A percentile compares a stretch with the other conserved stretches of the same genome.
Evolutionary conservation across 2,329 filamentous ascomycete species (phyloP).

Genomic region (Sarocladiaceae sp.): DNA sequence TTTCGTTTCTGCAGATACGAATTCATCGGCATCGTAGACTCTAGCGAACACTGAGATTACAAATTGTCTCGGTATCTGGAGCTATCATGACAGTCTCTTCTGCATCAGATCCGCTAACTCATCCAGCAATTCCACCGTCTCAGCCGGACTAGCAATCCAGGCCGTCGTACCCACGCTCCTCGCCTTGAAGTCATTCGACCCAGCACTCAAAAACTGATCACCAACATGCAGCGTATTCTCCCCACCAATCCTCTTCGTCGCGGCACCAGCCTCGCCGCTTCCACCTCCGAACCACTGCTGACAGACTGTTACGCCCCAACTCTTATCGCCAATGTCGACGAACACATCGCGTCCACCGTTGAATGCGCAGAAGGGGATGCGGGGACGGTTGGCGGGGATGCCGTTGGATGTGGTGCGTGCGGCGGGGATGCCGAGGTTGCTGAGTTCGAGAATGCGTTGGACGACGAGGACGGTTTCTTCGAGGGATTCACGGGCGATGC

Average conservation of each 20-base stretch:
- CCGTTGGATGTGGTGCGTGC: slow-evolving; percentile 21
- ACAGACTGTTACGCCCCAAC: slow-evolving; percentile 88
- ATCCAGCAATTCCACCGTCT: slow-evolving; percentile 86
- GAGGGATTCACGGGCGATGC: slow-evolving; percentile 80
- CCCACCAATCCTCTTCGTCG: slow-evolving; percentile 50
- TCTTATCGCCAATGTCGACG: slow-evolving; percentile 97
- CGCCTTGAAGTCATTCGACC: slow-evolving; percentile 96
- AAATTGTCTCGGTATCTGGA: too few relatives aligned
- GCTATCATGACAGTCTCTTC: slow-evolving; percentile 14
- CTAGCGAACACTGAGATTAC: too few relatives aligned
- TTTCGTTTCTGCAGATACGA: too few relatives aligned
- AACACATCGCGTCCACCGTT: slow-evolving; percentile 98
- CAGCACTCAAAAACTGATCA: slow-evolving; percentile 93
- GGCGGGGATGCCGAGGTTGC: slow-evolving; percentile 33
- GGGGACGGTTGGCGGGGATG: slow-evolving; percentile 20
- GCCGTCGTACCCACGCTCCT: slow-evolving; percentile 88
- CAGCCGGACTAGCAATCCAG: slow-evolving; percentile 90
- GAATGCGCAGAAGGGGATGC: slow-evolving; percentile 91
- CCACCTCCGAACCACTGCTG: slow-evolving; percentile 74
- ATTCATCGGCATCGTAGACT: too few relatives aligned
- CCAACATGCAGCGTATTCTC: slow-evolving; percentile 88
- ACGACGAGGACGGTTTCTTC: slow-evolving; percentile 95
- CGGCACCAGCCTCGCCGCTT: slow-evolving; percentile 27
- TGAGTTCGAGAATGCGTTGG: slow-evolving; percentile 85
- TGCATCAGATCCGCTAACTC: slow-evolving; percentile 62